These are phyloP conservation scores for Dacryopinax primogenitus DNA, from an alignment of 768 basidiomycete genomes.

Conservation along the genomic window DNA sequence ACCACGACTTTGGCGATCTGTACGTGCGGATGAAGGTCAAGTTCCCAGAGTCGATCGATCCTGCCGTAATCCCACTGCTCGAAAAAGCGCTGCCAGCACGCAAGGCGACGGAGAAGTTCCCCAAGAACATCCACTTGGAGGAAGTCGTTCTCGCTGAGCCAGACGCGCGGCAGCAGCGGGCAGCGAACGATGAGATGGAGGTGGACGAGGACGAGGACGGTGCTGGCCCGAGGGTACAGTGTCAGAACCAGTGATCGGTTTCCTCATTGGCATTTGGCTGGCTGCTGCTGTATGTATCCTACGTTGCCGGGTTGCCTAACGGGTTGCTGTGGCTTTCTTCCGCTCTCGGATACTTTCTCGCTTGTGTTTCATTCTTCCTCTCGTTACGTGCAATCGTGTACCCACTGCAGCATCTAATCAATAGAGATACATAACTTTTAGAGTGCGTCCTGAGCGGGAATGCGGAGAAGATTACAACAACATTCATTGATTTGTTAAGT, in stretches of 20 bases:
- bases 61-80: conserved; percentile 51
- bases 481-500: neutral
- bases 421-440: neutral
- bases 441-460: neutral
- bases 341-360: conserved; percentile 18
- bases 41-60: conserved; percentile 76
- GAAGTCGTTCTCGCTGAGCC: conserved; percentile 74
- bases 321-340: neutral
- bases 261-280: neutral
- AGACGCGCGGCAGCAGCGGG: conserved; percentile 49
- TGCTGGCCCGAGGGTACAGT: conserved; percentile 83
- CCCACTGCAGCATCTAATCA: conserved; percentile 7
- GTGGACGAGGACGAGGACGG: conserved; percentile 62
- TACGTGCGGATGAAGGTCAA: conserved; percentile 73
- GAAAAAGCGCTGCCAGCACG: conserved; percentile 80
- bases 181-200: conserved; percentile 63
- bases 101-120: conserved; percentile 47
- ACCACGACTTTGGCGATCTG: conserved; percentile 92
- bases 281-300: neutral
- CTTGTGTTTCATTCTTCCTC: conserved; percentile 12
- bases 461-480: conserved; percentile 2
- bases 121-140: conserved; percentile 58
- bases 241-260: conserved; percentile 62
- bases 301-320: neutral
- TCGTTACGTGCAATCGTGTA: conserved; percentile 5